phyloP scores from a whole-genome alignment of 78 protist species.

The Carpediemonas membranifera region DNA sequence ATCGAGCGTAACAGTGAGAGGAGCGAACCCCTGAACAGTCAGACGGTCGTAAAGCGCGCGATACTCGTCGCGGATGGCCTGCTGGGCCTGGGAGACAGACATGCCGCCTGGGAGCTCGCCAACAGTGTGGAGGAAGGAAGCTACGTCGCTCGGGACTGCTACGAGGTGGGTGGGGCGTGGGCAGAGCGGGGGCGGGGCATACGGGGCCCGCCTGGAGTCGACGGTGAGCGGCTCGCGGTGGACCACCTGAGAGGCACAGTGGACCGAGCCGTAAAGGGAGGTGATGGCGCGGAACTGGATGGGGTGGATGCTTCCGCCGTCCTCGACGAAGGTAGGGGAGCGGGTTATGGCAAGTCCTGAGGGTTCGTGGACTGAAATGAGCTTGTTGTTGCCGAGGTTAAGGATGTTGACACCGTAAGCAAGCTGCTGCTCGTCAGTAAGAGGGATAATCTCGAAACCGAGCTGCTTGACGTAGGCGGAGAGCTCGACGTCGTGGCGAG shows the following conservation, averaged over 20 bases:
- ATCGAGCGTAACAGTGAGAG: too few species aligned
- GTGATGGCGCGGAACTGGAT: constrained; percentile 57
- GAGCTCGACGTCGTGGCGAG: constrained; percentile 57
- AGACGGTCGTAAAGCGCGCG: too few species aligned
- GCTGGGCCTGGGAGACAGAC: too few species aligned
- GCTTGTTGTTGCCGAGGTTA: constrained; percentile 64
- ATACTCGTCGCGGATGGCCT: too few species aligned
- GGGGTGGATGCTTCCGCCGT: constrained; percentile 2
- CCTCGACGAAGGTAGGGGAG: constrained; percentile 17
- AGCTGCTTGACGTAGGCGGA: constrained; percentile 32
- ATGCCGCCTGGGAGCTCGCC: too few species aligned
- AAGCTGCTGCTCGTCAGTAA: constrained; percentile 50
- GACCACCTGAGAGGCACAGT: constrained; percentile 68
- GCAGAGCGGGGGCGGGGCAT: too few species aligned
- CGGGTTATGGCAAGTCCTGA: constrained; percentile 52
- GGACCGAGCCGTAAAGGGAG: constrained; percentile 74
- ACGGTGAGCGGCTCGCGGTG: too few species aligned
- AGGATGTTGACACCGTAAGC: constrained; percentile 64
- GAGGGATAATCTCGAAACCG: constrained; percentile 56
- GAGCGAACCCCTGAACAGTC: too few species aligned
- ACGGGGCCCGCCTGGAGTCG: not conserved
- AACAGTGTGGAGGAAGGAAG: too few species aligned
- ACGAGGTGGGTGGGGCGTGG: too few species aligned
- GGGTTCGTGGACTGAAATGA: constrained; percentile 53
- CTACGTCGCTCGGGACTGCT: too few species aligned